Percentiles rank a stretch among this genome's conserved stretches.
Conservation (phyloP, 768 basidiomycete species). For the Ephemerocybe angulata region DNA sequence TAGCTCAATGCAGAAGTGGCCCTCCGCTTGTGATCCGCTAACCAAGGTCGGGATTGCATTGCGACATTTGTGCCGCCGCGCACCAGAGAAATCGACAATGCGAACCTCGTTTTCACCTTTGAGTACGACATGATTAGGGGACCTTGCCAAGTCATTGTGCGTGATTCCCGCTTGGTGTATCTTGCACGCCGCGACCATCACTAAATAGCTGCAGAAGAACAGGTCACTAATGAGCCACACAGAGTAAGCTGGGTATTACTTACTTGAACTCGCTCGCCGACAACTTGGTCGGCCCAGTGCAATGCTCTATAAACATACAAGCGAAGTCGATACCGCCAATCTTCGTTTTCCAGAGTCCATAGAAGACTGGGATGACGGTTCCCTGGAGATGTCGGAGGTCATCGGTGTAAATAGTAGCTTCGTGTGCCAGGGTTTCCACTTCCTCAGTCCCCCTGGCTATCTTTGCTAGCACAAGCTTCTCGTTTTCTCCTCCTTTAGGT, state of each 20-base stretch:
- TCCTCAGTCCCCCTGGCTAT: constrained; percentile 23
- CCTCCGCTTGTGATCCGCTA: not conserved
- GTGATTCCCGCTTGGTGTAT: constrained; percentile 35
- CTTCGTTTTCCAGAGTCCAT: constrained; percentile 33
- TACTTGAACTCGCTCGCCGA: constrained; percentile 21
- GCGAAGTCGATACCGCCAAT: constrained; percentile 22
- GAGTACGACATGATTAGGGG: constrained; percentile 28
- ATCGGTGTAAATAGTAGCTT: constrained; percentile 32
- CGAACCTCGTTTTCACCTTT: constrained; percentile 24
- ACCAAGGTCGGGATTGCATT: constrained; percentile 13
- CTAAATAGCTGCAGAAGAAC: constrained; percentile 24
- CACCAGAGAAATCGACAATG: constrained; percentile 35
- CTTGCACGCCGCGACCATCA: constrained; percentile 29
- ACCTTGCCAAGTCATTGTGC: constrained; percentile 30
- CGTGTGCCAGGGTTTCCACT: constrained; percentile 25
- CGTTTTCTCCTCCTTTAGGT: constrained; percentile 13
- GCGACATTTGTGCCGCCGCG: constrained; percentile 27
- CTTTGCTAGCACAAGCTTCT: constrained; percentile 29
- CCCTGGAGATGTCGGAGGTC: constrained; percentile 35
- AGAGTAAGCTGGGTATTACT: constrained; percentile 1
- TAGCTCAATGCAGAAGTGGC: constrained; percentile 20
- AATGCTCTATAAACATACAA: constrained; percentile 37
- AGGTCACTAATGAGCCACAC: not conserved
- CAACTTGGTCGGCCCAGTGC: too few relatives aligned
- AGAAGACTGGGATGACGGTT: constrained; percentile 33